Conservation (phyloP, 2,329 filamentous ascomycete genomes). For the Ceratocystis alfenasii region DNA sequence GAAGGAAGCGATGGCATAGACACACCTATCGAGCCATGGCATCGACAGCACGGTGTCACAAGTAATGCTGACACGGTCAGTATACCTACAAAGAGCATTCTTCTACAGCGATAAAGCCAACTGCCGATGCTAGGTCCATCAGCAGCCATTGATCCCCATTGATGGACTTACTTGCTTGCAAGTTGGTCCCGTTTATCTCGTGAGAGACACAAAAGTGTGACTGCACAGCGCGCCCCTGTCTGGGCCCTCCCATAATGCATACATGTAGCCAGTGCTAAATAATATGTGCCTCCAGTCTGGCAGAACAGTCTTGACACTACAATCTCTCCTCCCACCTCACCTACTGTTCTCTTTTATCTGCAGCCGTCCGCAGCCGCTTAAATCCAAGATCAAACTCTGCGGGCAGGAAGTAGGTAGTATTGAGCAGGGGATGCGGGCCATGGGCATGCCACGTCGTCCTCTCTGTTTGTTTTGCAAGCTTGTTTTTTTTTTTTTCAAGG, state of each 20-base stretch:
- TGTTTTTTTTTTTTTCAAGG: not conserved
- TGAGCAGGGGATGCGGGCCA: not conserved
- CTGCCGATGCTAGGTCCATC: too few species aligned
- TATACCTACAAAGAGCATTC: not conserved
- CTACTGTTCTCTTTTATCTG: not conserved
- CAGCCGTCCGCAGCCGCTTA: not conserved
- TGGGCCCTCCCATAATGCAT: too few species aligned
- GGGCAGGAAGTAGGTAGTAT: not conserved
- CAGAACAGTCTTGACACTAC: not conserved
- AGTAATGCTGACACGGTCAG: not conserved
- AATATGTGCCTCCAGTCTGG: not conserved
- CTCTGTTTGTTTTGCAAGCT: not conserved
- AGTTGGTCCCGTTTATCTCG: too few species aligned
- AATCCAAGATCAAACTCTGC: not conserved
- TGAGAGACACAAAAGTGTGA: too few species aligned
- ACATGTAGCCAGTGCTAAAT: not conserved
- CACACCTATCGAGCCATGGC: too few species aligned
- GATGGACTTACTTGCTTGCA: too few species aligned
- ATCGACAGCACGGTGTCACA: not conserved
- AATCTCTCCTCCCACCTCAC: not conserved
- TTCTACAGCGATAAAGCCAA: not conserved
- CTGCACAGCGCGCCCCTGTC: too few species aligned
- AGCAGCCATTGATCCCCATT: too few species aligned
- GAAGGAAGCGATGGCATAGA: not conserved
- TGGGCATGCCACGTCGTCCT: not conserved